Evolutionary conservation across 768 basidiomycete species (phyloP).

Genomic region (Omphalotus guepiniiformis): DNA sequence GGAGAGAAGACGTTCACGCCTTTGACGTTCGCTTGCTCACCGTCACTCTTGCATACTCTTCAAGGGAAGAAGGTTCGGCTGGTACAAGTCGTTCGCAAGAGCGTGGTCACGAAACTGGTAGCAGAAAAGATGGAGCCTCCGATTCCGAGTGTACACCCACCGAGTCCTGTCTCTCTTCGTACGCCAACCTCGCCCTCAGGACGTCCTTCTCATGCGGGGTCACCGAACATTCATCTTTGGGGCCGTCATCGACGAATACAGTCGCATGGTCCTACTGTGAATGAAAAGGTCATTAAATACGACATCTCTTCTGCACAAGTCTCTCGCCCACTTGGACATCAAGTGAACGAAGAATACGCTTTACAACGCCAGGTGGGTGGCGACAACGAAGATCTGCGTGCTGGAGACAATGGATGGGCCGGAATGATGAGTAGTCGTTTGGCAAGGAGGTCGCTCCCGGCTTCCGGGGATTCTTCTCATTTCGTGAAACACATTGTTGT

Average conservation of each 20-base stretch:
- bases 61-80: constrained; percentile 49
- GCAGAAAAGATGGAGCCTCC: constrained; percentile 59
- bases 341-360: not conserved
- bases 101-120: constrained; percentile 56
- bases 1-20: constrained; percentile 76
- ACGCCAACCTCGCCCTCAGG: not conserved
- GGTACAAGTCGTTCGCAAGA: constrained; percentile 71
- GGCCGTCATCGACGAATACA: constrained; percentile 25
- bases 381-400: constrained; percentile 42
- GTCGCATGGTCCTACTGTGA: constrained; percentile 22
- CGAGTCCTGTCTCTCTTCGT: constrained; percentile 1
- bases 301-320: no score
- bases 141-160: constrained; percentile 6
- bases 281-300: no score
- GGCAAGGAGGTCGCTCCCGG: not conserved
- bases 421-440: not conserved
- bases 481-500: constrained; percentile 21
- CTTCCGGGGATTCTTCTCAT: no score
- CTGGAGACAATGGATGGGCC: constrained; percentile 29
- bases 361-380: not conserved
- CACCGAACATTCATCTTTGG: constrained; percentile 12
- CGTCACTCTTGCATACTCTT: constrained; percentile 41
- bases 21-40: constrained; percentile 71
- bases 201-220: not conserved
- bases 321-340: no score